Evolutionary conservation across 208 protist genomes (phyloP).

Genomic region (Acanthamoeba royreba): DNA sequence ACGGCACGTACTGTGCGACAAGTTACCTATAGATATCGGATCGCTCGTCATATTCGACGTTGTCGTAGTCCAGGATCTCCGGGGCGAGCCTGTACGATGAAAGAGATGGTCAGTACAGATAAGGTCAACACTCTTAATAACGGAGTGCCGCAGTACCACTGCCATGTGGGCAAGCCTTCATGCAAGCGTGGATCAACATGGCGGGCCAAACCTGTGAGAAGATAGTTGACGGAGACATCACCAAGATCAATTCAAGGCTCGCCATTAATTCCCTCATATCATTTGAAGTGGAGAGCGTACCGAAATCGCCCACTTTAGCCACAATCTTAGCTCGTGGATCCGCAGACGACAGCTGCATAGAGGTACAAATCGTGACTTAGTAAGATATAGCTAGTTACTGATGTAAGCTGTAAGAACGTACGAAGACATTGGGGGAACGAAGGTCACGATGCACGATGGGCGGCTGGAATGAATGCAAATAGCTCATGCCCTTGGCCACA

Average conservation of each 20-base stretch:
- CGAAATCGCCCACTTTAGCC: conserved; percentile 66
- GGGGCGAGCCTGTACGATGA: background rate
- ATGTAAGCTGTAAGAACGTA: background rate
- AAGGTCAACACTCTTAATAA: background rate
- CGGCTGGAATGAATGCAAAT: conserved; percentile 12
- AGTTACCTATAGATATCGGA: background rate
- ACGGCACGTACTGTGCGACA: too few relatives aligned
- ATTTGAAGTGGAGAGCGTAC: background rate
- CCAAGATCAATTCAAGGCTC: too few relatives aligned
- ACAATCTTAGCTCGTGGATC: background rate
- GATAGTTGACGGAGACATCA: too few relatives aligned
- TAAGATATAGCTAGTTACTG: too few relatives aligned
- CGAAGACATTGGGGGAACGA: conserved; percentile 58
- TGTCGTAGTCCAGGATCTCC: background rate
- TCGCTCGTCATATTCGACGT: conserved; percentile 16
- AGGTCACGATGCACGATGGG: conserved; percentile 66
- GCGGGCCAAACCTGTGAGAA: background rate
- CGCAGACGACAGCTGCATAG: background rate
- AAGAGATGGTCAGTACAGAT: background rate
- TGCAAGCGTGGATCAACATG: conserved; percentile 18
- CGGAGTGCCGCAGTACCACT: conserved; percentile 37
- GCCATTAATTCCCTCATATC: too few relatives aligned
- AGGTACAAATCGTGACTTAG: background rate
- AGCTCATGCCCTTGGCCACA: conserved; percentile 53
- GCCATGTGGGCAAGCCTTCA: conserved; percentile 22